Evolutionary conservation across 2,329 filamentous ascomycete species (phyloP).

Genomic region (Acrocalymma vagum): DNA sequence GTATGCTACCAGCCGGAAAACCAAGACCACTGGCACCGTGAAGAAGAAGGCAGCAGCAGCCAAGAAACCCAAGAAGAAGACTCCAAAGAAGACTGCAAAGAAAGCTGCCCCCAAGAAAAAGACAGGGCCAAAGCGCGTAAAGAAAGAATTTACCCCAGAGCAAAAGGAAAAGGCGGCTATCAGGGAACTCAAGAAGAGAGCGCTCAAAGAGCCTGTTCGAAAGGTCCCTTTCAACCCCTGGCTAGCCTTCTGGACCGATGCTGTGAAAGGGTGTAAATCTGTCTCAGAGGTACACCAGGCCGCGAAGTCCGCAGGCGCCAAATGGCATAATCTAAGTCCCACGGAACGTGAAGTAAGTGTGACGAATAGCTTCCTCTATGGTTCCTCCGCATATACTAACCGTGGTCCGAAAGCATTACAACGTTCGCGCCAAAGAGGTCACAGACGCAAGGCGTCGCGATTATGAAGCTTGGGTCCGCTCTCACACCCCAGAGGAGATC

Average conservation of each 20-base stretch:
- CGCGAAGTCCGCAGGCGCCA: constrained; percentile 7
- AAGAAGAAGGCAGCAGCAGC: constrained; percentile 36
- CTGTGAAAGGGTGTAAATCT: constrained; percentile 4
- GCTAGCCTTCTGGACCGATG: constrained; percentile 36
- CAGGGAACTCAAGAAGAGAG: constrained; percentile 44
- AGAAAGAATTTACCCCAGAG: constrained; percentile 36
- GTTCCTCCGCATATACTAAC: constrained; percentile 14
- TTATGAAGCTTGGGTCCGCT: constrained; percentile 63
- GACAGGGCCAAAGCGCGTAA: constrained; percentile 21
- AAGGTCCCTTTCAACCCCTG: constrained; percentile 20
- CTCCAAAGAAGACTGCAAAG: constrained; percentile 30
- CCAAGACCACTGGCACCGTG: constrained; percentile 42
- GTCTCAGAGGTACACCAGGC: background rate
- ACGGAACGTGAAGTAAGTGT: constrained; percentile 45
- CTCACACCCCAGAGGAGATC: constrained; percentile 66
- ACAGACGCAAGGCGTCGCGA: constrained; percentile 53
- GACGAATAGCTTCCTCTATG: background rate
- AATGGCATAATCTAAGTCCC: constrained; percentile 39
- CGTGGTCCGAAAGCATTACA: constrained; percentile 56
- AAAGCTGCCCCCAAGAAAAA: constrained; percentile 27
- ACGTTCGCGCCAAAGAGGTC: constrained; percentile 59
- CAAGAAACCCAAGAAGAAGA: constrained; percentile 30
- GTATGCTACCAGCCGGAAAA: constrained; percentile 44
- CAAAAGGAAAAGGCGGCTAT: constrained; percentile 38
- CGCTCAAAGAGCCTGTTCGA: constrained; percentile 44